Base-by-base conservation (phyloP, 2,329 filamentous ascomycete species). In the Penicillium sp. region DNA sequence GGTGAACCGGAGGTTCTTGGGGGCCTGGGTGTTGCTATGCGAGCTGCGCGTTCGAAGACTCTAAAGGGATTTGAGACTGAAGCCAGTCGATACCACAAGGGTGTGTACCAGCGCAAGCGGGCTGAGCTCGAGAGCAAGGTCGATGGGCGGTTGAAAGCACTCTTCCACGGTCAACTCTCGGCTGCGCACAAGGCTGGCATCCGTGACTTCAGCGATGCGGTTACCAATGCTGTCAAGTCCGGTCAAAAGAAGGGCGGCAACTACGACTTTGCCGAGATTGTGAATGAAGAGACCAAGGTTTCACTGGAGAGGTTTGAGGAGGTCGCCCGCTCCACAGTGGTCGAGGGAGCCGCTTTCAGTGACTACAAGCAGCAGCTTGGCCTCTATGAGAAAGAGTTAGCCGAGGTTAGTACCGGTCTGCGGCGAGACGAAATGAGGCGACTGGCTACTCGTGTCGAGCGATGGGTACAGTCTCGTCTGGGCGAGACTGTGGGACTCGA, bases 261-360 rank as follows among this genome's bases (percentile, higher is more conserved):
- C 42, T 97, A 98, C 63, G 93, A 98, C 64, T 98, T 98, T 69
- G 89, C 90, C 18, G 86, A 94, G 41, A 96, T 97, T 59, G 93
- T 98, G 5, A 81, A 82, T 31, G 77, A 81, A 46, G 87, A 96
- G 67, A 95, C 93, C 72, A 79, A 79, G 59, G 82, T 82, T 65
- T 84, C 89, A 0, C 66, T 95, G 28, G 77, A 82, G 13, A 79
- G 79, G 36, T 98, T 94, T 65, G 82, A 87, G 63, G 76, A 78
- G 16, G 86, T 93, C 61, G 89, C 87, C 1, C 78, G 84, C 60
- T 80, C 82, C 40, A 79, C 91, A 7, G 72, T 81, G 6, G 88
- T 98, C 8, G 80, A 88, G 54, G 87, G 82, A n/a, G 80, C 91
- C 0, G 65, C 83, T 0, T 98, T 91, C 91, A 90, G 87, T 56